Evolutionary conservation across 495 filamentous ascomycete species (phyloP).

Genomic region (Choiromyces venosus): DNA sequence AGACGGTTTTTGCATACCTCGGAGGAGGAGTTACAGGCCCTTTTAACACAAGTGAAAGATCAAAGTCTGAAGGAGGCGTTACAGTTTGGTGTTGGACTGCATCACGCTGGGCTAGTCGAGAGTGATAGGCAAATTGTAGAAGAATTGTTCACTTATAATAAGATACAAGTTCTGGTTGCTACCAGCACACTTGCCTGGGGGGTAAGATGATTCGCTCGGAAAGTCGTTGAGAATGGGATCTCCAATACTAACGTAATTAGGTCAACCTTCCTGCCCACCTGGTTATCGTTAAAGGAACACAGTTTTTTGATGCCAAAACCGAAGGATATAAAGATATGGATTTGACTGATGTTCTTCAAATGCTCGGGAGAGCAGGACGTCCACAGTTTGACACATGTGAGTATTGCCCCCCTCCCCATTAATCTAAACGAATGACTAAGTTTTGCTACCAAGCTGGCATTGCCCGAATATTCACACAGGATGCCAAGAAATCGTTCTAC

Average conservation of each 20-base stretch:
- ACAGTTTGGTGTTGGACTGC: conserved; percentile 92
- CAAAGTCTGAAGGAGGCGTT: conserved; percentile 84
- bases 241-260: neutral
- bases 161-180: conserved; percentile 95
- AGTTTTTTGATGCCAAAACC: conserved; percentile 96
- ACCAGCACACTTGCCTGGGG: conserved; percentile 97
- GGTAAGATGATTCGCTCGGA: conserved; percentile 40
- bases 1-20: conserved; percentile 87
- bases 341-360: conserved; percentile 95
- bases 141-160: conserved; percentile 93
- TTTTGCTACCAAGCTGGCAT: conserved; percentile 57
- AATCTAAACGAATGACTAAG: conserved; percentile 2
- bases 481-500: conserved; percentile 98
- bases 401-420: neutral
- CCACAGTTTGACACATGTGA: conserved; percentile 84
- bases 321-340: conserved; percentile 99
- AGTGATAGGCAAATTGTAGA: conserved; percentile 85
- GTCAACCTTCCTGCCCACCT: conserved; percentile 94
- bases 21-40: conserved; percentile 83
- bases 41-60: conserved; percentile 81
- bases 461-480: conserved; percentile 93
- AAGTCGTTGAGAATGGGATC: neutral
- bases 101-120: conserved; percentile 95
- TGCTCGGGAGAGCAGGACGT: conserved; percentile 91
- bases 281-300: conserved; percentile 96